These are phyloP conservation scores for Saccharomycopsis selenospora DNA, from an alignment of 805 yeast genomes.

Conservation along the genomic window DNA sequence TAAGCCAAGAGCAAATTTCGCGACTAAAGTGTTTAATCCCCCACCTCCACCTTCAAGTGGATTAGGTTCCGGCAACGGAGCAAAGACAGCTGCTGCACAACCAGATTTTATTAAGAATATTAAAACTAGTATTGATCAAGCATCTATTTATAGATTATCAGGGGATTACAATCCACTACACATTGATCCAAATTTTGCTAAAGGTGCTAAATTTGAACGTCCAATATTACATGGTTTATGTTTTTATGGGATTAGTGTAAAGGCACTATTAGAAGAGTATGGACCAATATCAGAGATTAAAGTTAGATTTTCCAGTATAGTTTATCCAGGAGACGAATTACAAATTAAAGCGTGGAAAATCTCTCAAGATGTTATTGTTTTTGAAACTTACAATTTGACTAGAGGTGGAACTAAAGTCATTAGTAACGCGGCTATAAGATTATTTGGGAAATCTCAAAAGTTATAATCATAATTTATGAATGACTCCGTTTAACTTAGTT, in stretches of 20 bases:
- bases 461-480: background rate
- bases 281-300: conserved; percentile 82
- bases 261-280: conserved; percentile 67
- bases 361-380: conserved; percentile 54
- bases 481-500: no score
- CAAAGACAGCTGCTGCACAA: conserved; percentile 43
- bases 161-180: conserved; percentile 96
- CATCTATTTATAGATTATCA: conserved; percentile 82
- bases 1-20: conserved; percentile 48
- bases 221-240: conserved; percentile 95
- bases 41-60: no score
- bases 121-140: conserved; percentile 62
- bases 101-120: conserved; percentile 64
- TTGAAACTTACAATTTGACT: conserved; percentile 77
- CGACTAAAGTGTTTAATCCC: conserved; percentile 37
- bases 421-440: conserved; percentile 78
- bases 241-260: conserved; percentile 74
- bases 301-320: conserved; percentile 84
- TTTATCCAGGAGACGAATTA: conserved; percentile 90
- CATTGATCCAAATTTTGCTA: conserved; percentile 86
- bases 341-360: conserved; percentile 79
- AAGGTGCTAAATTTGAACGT: conserved; percentile 71
- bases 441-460: conserved; percentile 24
- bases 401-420: conserved; percentile 71
- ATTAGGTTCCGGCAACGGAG: no score